phyloP scores from a whole-genome alignment of 2,329 filamentous ascomycete genomes.

The Aspergillus thermomutatus region DNA sequence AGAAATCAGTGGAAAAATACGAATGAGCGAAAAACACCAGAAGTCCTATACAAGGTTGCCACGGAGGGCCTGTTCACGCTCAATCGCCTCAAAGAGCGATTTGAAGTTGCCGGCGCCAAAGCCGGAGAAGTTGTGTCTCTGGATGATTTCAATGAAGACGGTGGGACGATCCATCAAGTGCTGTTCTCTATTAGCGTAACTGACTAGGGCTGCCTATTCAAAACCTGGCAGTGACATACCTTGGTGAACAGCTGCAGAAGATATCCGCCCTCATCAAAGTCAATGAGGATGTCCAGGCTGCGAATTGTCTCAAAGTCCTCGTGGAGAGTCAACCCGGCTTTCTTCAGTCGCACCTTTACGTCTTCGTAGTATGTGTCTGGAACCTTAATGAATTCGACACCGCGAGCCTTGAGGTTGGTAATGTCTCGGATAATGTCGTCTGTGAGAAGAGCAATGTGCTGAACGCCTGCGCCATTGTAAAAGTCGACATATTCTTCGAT shows the following conservation, averaged over 20 bases:
- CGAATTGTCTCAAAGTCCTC: conserved; percentile 79
- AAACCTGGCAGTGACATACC: conserved; percentile 25
- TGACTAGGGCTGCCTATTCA: neutral
- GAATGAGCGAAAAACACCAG: neutral
- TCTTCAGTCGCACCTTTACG: conserved; percentile 70
- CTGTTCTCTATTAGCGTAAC: conserved; percentile 25
- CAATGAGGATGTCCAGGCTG: conserved; percentile 81
- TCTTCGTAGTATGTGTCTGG: conserved; percentile 81
- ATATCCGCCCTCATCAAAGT: conserved; percentile 92
- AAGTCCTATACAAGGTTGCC: conserved; percentile 62
- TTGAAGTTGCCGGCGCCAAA: conserved; percentile 97
- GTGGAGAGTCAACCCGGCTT: conserved; percentile 57
- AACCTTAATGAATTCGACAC: conserved; percentile 89
- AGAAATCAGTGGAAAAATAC: neutral
- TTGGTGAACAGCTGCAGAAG: conserved; percentile 73
- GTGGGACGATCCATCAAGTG: conserved; percentile 92
- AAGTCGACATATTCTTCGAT: conserved; percentile 93
- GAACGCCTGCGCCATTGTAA: conserved; percentile 84
- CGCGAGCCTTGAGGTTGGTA: conserved; percentile 73
- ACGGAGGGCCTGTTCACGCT: conserved; percentile 81
- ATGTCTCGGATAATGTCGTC: conserved; percentile 75
- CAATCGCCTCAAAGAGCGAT: conserved; percentile 91
- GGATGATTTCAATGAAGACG: conserved; percentile 95
- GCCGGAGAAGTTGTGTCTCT: conserved; percentile 83
- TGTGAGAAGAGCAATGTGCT: conserved; percentile 88